A percentile compares a stretch with the other conserved stretches of the same genome.
These are phyloP conservation scores for Trichoderma semiorbis DNA, from an alignment of 2,329 filamentous ascomycete genomes.

Conservation along the genomic window DNA sequence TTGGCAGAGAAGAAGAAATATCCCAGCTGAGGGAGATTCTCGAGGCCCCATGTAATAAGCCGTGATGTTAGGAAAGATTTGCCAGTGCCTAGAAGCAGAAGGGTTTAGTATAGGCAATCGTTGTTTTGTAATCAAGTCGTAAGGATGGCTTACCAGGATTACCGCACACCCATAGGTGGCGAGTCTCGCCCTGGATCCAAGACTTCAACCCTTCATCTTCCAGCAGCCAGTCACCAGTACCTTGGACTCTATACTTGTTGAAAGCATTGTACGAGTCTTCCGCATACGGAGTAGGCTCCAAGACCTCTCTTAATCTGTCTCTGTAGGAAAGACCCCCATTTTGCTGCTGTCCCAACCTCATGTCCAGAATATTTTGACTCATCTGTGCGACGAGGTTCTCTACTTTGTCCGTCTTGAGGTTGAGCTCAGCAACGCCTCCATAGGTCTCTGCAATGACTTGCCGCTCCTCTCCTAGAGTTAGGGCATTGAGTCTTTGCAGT, in stretches of 20 bases:
- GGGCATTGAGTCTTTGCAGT: slow-evolving; percentile 38
- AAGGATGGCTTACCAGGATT: slow-evolving; percentile 36
- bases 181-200: slow-evolving; percentile 39
- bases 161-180: slow-evolving; percentile 43
- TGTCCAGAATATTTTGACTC: slow-evolving; percentile 33
- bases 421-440: slow-evolving; percentile 35
- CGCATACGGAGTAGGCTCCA: slow-evolving; percentile 42
- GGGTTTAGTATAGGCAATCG: not conserved
- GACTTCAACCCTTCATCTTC: slow-evolving; percentile 36
- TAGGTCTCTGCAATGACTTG: slow-evolving; percentile 45
- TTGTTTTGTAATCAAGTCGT: too few relatives aligned
- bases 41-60: slow-evolving; percentile 40
- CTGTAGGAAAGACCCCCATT: slow-evolving; percentile 31
- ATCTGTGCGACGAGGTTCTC: slow-evolving; percentile 35
- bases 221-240: slow-evolving; percentile 46
- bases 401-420: slow-evolving; percentile 36
- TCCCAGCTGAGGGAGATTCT: slow-evolving; percentile 34
- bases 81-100: slow-evolving; percentile 34
- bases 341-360: slow-evolving; percentile 36
- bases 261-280: slow-evolving; percentile 42
- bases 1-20: slow-evolving; percentile 50
- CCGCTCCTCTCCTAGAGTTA: slow-evolving; percentile 41
- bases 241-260: slow-evolving; percentile 37
- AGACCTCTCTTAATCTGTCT: slow-evolving; percentile 38
- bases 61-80: slow-evolving; percentile 45